These are phyloP conservation scores for Malus sieversii DNA, from an alignment of 306 rosid genomes.

Conservation along the genomic window DNA sequence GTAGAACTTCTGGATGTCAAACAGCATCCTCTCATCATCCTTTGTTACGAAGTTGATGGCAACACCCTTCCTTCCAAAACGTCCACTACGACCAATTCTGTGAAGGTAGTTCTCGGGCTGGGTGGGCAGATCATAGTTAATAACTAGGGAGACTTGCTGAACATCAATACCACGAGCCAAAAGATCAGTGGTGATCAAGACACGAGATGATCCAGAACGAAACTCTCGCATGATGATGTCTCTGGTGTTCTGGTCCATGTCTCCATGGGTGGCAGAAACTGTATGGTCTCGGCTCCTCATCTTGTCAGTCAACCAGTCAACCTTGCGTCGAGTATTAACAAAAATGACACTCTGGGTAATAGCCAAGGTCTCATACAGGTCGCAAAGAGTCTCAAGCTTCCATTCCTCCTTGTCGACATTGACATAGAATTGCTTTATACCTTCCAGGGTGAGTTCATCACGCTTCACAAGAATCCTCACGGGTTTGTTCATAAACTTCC, in stretches of 20 bases:
- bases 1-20: conserved; percentile 72
- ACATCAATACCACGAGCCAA: conserved; percentile 87
- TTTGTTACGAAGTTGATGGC: conserved; percentile 65
- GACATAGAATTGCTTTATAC: conserved; percentile 72
- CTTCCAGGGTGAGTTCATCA: conserved; percentile 79
- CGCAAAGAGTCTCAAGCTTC: conserved; percentile 77
- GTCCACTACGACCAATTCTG: conserved; percentile 80
- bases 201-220: conserved; percentile 79
- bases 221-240: conserved; percentile 86
- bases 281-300: conserved; percentile 82
- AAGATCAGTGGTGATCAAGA: conserved; percentile 65
- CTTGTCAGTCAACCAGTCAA: conserved; percentile 83
- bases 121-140: conserved; percentile 72
- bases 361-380: conserved; percentile 67
- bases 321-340: conserved; percentile 81
- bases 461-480: conserved; percentile 88
- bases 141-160: conserved; percentile 77
- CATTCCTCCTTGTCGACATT: conserved; percentile 70
- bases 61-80: conserved; percentile 83
- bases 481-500: conserved; percentile 80
- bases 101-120: conserved; percentile 90
- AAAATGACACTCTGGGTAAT: conserved; percentile 82
- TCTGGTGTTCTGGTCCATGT: conserved; percentile 84
- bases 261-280: conserved; percentile 84
- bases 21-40: conserved; percentile 64